Conservation (phyloP, 306 rosid species). For the Cicer arietinum region DNA sequence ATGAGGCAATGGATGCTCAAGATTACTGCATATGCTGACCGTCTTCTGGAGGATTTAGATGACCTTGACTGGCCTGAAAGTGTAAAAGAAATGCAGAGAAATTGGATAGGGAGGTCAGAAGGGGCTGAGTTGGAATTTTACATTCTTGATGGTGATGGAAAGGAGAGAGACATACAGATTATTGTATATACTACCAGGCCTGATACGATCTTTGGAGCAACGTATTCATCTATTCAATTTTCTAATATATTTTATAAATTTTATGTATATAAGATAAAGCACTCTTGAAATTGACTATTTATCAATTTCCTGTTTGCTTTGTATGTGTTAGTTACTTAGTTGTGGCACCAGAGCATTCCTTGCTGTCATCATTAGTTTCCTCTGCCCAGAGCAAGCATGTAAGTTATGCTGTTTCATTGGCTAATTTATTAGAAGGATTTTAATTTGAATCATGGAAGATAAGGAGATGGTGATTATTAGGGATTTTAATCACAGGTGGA, state of each 20-base stretch:
- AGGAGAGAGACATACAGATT: conserved; percentile 69
- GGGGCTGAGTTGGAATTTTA: conserved; percentile 93
- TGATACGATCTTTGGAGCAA: conserved; percentile 97
- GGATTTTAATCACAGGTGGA: conserved; percentile 67
- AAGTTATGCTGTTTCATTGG: conserved; percentile 50
- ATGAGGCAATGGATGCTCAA: conserved; percentile 99
- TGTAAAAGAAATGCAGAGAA: conserved; percentile 97
- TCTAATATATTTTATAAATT: conserved; percentile 40
- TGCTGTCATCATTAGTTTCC: conserved; percentile 66
- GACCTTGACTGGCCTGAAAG: conserved; percentile 97
- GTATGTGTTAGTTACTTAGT: conserved; percentile 77
- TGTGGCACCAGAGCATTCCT: conserved; percentile 89
- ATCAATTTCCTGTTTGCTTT: conserved; percentile 34
- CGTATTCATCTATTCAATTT: conserved; percentile 64
- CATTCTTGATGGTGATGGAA: conserved; percentile 71
- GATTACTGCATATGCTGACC: conserved; percentile 98
- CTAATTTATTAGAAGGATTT: conserved; percentile 44
- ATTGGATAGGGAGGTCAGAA: conserved; percentile 98
- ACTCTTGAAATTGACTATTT: conserved; percentile 32
- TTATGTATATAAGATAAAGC: conserved; percentile 38
- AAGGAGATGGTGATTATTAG: conserved; percentile 51
- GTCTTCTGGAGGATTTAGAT: conserved; percentile 95
- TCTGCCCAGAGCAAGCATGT: conserved; percentile 68
- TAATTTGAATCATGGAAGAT: conserved; percentile 45
- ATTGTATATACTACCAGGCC: conserved; percentile 91